A percentile compares a stretch with the other conserved stretches of the same genome.
Conservation (phyloP, 768 basidiomycete genomes). For the Paxillus rubicundulus region DNA sequence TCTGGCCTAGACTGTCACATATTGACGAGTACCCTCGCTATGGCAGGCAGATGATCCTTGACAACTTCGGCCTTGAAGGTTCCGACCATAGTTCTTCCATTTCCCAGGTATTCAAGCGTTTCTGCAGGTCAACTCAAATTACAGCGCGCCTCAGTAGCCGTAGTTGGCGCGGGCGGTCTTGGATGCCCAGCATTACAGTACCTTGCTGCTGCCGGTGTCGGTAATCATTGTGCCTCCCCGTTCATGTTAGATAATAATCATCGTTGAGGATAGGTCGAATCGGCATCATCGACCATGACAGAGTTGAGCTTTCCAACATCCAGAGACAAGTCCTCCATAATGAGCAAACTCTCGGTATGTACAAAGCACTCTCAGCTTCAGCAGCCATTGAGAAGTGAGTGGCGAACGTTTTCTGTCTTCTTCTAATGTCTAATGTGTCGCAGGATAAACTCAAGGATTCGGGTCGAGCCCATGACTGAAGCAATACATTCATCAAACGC, state of each 20-base stretch:
- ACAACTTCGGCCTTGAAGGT: slow-evolving; percentile 86
- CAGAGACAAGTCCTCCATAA: slow-evolving; percentile 92
- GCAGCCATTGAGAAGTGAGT: slow-evolving; percentile 61
- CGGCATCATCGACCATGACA: slow-evolving; percentile 86
- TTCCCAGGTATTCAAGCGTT: slow-evolving; percentile 1
- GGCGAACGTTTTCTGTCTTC: not conserved
- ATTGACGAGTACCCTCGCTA: slow-evolving; percentile 82
- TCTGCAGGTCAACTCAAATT: slow-evolving; percentile 79
- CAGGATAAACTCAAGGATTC: slow-evolving; percentile 76
- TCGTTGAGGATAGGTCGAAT: slow-evolving; percentile 58
- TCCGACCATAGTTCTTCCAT: slow-evolving; percentile 6
- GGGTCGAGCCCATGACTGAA: slow-evolving; percentile 50
- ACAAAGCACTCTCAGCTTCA: slow-evolving; percentile 83
- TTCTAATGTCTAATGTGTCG: not conserved
- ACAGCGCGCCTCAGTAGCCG: slow-evolving; percentile 69
- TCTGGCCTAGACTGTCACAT: slow-evolving; percentile 32
- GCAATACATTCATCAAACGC: slow-evolving; percentile 67
- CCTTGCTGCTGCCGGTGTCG: slow-evolving; percentile 88
- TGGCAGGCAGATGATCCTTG: slow-evolving; percentile 95
- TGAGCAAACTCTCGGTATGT: slow-evolving; percentile 64
- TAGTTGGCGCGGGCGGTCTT: slow-evolving; percentile 93
- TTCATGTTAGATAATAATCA: slow-evolving; percentile 2
- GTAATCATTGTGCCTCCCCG: slow-evolving; percentile 41
- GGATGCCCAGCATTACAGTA: slow-evolving; percentile 97
- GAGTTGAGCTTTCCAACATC: slow-evolving; percentile 84